Conservation (phyloP, 768 basidiomycete genomes). For the Phaeolepiota aurea region DNA sequence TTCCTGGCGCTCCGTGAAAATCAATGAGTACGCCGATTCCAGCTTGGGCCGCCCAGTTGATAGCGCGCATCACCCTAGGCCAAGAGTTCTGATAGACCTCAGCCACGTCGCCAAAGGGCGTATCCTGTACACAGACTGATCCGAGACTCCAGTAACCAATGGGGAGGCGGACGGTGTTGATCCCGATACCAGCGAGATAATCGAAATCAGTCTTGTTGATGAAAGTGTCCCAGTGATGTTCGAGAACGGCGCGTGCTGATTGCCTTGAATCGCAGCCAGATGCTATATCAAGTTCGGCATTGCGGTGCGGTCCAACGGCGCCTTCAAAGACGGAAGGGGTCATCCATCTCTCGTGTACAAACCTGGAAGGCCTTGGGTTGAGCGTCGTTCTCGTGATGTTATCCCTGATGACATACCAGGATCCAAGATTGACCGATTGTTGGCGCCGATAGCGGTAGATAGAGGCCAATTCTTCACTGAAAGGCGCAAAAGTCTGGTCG, state of each 20-base stretch:
- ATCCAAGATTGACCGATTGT: slow-evolving; percentile 57
- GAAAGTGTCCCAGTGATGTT: slow-evolving; percentile 74
- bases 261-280: slow-evolving; percentile 44
- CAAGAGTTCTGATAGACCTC: slow-evolving; percentile 60
- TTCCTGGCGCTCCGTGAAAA: slow-evolving; percentile 68
- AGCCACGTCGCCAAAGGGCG: slow-evolving; percentile 50
- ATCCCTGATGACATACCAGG: slow-evolving; percentile 30
- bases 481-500: slow-evolving; percentile 35
- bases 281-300: slow-evolving; percentile 61
- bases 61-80: slow-evolving; percentile 51
- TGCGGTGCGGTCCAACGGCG: slow-evolving; percentile 35
- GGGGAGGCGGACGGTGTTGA: slow-evolving; percentile 59
- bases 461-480: slow-evolving; percentile 37
- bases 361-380: slow-evolving; percentile 28
- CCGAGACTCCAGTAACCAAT: slow-evolving; percentile 61
- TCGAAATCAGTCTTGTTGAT: slow-evolving; percentile 57
- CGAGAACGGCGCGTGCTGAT: slow-evolving; percentile 42
- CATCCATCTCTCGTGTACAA: slow-evolving; percentile 74
- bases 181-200: slow-evolving; percentile 56
- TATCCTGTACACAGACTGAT: slow-evolving; percentile 47
- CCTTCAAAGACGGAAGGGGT: slow-evolving; percentile 55
- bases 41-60: slow-evolving; percentile 46
- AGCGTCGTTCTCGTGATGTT: neutral
- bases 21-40: slow-evolving; percentile 67
- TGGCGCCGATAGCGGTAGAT: slow-evolving; percentile 58